phyloP scores from a whole-genome alignment of 2,329 filamentous ascomycete genomes.

The Cladophialophora bantiana region DNA sequence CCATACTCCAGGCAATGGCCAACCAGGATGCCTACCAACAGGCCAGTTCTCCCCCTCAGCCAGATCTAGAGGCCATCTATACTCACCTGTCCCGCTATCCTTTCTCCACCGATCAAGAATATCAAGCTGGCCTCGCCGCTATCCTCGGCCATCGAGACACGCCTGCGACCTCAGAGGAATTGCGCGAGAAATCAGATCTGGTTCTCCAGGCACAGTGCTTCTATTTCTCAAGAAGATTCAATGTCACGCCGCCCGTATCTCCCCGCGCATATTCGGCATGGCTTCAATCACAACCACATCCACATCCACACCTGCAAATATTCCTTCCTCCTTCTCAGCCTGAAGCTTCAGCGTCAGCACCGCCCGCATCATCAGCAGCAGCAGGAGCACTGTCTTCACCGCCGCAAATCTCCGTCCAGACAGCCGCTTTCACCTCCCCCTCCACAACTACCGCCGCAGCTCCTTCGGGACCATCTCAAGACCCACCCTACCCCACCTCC shows the following conservation, averaged over 20 bases:
- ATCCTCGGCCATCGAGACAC: conserved; percentile 53
- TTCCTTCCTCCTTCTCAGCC: neutral
- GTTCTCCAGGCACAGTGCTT: conserved; percentile 57
- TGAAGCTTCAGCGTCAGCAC: conserved; percentile 4
- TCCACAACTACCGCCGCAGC: conserved; percentile 24
- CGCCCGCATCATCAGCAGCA: neutral
- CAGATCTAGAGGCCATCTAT: conserved; percentile 40
- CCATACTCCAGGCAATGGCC: neutral
- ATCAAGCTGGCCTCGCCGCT: conserved; percentile 55
- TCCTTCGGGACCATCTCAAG: conserved; percentile 15
- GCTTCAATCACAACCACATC: conserved; percentile 49
- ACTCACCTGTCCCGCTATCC: conserved; percentile 48
- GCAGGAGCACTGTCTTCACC: neutral
- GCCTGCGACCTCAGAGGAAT: conserved; percentile 49
- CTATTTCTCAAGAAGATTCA: conserved; percentile 49
- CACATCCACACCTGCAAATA: conserved; percentile 35
- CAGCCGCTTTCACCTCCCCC: conserved; percentile 9
- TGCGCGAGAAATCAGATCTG: conserved; percentile 50
- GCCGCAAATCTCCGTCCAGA: neutral
- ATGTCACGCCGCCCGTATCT: conserved; percentile 60
- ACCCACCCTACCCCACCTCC: conserved; percentile 76
- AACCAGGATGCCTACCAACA: neutral
- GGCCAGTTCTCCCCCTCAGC: neutral
- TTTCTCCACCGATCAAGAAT: conserved; percentile 53
- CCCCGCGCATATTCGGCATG: conserved; percentile 73